These are phyloP conservation scores for Suillus lakei DNA, from an alignment of 768 basidiomycete genomes.

Conservation along the genomic window DNA sequence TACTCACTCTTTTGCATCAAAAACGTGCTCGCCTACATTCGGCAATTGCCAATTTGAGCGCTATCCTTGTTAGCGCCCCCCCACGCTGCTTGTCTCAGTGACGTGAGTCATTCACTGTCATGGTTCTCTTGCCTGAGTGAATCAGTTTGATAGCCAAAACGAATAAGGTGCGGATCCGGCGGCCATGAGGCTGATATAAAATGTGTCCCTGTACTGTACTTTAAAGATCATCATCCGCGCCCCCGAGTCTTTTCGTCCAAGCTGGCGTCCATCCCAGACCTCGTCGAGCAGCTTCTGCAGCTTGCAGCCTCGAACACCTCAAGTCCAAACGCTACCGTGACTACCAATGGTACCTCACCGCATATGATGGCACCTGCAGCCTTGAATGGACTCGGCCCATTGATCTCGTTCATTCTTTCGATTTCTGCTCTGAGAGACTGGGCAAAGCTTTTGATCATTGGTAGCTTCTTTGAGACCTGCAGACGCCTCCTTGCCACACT, in stretches of 20 bases:
- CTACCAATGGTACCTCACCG: constrained; percentile 19
- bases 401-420: constrained; percentile 53
- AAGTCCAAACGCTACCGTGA: constrained; percentile 13
- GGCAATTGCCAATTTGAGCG: background rate
- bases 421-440: constrained; percentile 64
- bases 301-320: constrained; percentile 22
- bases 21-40: background rate
- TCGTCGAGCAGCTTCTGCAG: constrained; percentile 33
- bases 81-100: too few species aligned
- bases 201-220: background rate
- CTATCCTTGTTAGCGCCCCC: background rate
- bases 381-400: constrained; percentile 12
- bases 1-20: background rate
- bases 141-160: background rate
- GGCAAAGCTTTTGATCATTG: constrained; percentile 64
- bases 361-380: constrained; percentile 13
- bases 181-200: constrained; percentile 14
- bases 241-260: background rate
- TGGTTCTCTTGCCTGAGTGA: background rate
- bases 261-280: constrained; percentile 34
- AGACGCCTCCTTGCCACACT: constrained; percentile 49
- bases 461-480: constrained; percentile 61
- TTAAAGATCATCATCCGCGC: background rate
- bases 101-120: background rate
- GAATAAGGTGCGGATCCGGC: background rate